A percentile compares a stretch with the other conserved stretches of the same genome.
phyloP scores from a whole-genome alignment of 179 eudicot genomes.

The Drosera spatulata region DNA sequence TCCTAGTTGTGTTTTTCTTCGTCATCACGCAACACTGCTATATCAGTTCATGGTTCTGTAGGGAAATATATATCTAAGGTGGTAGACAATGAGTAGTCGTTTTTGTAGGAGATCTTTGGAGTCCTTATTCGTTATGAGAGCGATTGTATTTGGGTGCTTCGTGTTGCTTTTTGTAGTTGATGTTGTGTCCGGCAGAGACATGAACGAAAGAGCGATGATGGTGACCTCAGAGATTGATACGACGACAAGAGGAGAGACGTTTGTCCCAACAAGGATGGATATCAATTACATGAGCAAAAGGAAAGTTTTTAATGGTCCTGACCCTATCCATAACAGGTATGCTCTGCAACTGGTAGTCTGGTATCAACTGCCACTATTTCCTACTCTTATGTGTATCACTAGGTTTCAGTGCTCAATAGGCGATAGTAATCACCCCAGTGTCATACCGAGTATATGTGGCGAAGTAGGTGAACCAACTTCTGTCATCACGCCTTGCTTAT shows the following conservation, averaged over 20 bases:
- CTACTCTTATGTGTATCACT: not conserved
- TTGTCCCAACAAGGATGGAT: slow-evolving; percentile 14
- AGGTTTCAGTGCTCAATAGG: no score
- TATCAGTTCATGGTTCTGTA: no score
- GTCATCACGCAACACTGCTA: not conserved
- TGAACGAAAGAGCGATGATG: not conserved
- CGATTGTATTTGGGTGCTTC: slow-evolving; percentile 8
- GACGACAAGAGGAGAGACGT: slow-evolving; percentile 4
- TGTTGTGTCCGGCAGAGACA: slow-evolving; percentile 11
- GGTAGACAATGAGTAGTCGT: not conserved
- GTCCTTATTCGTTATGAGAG: slow-evolving; percentile 8
- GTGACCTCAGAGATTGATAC: not conserved
- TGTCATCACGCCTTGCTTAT: no score
- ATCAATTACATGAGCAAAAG: slow-evolving; percentile 44
- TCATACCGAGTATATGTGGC: no score
- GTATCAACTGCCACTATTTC: not conserved
- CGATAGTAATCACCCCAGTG: no score
- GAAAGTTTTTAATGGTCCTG: slow-evolving; percentile 61
- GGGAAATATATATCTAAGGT: not conserved
- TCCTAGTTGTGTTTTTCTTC: not conserved
- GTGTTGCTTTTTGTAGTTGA: slow-evolving; percentile 4
- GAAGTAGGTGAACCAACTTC: no score
- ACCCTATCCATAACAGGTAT: slow-evolving; percentile 69
- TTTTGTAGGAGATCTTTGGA: slow-evolving; percentile 5
- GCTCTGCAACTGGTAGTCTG: not conserved